phyloP scores from a whole-genome alignment of 202 grass and related monocot species.

The Panicum virgatum region DNA sequence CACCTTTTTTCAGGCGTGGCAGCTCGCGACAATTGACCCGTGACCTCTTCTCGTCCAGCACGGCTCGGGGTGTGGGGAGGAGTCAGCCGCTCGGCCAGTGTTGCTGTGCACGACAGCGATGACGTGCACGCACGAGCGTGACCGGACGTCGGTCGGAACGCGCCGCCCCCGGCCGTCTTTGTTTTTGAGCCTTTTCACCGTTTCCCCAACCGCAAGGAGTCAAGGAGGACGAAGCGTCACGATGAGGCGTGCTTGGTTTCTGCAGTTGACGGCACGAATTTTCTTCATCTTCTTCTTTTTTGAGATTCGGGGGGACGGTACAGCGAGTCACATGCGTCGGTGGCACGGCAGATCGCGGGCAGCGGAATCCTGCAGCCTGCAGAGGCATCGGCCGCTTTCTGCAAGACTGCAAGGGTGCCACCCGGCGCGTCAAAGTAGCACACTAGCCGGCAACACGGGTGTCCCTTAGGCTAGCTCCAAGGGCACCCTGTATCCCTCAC shows the following conservation, averaged over 20 bases:
- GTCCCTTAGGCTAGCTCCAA: too few species aligned
- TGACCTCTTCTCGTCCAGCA: not conserved
- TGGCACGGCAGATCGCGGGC: not conserved
- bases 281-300: not conserved
- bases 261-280: not conserved
- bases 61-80: not conserved
- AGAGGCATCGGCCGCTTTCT: not conserved
- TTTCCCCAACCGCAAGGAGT: too few species aligned
- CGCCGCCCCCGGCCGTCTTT: slow-evolving; percentile 2
- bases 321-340: not conserved
- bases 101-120: slow-evolving; percentile 24
- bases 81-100: too few species aligned
- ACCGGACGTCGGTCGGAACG: slow-evolving; percentile 5
- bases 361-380: not conserved
- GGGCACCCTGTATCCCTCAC: too few species aligned
- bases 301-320: too few species aligned
- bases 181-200: too few species aligned
- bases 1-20: not conserved
- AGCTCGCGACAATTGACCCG: slow-evolving; percentile 25
- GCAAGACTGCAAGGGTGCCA: not conserved
- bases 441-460: too few species aligned
- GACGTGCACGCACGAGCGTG: slow-evolving; percentile 15
- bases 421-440: too few species aligned
- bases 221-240: not conserved
- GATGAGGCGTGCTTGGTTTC: not conserved